Evolutionary conservation across 768 basidiomycete species (phyloP).

Genomic region (Tremella yokohamensis): DNA sequence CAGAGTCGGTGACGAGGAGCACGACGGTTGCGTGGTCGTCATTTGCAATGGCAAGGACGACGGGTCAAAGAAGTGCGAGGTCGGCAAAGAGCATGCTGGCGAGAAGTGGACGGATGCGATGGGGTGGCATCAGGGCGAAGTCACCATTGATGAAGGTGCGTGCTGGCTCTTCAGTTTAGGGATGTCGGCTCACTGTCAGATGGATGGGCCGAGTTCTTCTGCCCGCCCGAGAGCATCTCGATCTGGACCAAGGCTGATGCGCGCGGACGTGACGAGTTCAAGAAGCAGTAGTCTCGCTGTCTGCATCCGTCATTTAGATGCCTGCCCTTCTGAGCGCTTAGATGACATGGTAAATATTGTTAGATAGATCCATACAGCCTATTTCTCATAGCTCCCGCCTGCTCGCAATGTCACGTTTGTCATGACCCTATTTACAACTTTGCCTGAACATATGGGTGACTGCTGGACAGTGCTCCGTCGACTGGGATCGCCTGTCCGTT

Average conservation of each 20-base stretch:
- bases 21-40: conserved; percentile 51
- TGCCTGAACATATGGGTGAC: conserved; percentile 35
- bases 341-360: too few species aligned
- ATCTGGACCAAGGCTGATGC: conserved; percentile 55
- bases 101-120: conserved; percentile 56
- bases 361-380: too few species aligned
- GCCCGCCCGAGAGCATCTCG: conserved; percentile 51
- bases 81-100: conserved; percentile 54
- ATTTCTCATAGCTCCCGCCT: too few species aligned
- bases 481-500: conserved; percentile 84
- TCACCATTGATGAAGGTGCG: conserved; percentile 53
- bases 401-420: too few species aligned
- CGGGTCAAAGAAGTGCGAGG: conserved; percentile 53
- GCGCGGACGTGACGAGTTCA: conserved; percentile 52
- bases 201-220: conserved; percentile 55
- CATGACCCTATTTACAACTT: conserved; percentile 21
- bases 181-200: conserved; percentile 30
- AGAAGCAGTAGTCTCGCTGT: conserved; percentile 25
- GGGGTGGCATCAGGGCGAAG: conserved; percentile 55
- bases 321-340: too few species aligned
- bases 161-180: conserved; percentile 8
- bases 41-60: conserved; percentile 48
- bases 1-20: conserved; percentile 52
- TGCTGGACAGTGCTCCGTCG: conserved; percentile 75
- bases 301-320: too few species aligned